phyloP scores from a whole-genome alignment of 2,329 filamentous ascomycete species.

The Drechslerella stenobrocha region DNA sequence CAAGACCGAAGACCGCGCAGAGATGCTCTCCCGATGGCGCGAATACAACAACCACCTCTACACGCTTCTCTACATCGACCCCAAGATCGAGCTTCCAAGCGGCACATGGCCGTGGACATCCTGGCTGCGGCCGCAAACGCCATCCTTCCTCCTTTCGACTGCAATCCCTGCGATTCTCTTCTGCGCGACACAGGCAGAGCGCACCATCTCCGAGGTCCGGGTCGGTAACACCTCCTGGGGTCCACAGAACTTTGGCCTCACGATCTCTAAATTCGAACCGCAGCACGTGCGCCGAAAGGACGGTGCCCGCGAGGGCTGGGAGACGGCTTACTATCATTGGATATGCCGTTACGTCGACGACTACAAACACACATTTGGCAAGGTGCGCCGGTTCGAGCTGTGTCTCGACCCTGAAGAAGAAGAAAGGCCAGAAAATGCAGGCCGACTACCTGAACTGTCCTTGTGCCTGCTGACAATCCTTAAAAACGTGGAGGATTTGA shows the following conservation, averaged over 20 bases:
- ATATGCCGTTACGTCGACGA: constrained; percentile 35
- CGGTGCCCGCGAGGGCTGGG: constrained; percentile 17
- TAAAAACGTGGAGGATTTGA: constrained; percentile 36
- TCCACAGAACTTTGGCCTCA: constrained; percentile 24
- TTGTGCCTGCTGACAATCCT: constrained; percentile 29
- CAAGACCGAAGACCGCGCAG: constrained; percentile 15
- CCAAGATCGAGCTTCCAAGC: constrained; percentile 24
- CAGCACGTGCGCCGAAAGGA: constrained; percentile 18
- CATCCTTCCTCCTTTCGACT: constrained; percentile 16
- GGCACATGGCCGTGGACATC: constrained; percentile 35
- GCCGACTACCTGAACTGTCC: constrained; percentile 11
- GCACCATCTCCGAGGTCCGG: constrained; percentile 21
- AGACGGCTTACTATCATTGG: constrained; percentile 31
- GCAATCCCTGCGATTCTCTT: constrained; percentile 35
- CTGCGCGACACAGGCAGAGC: constrained; percentile 30
- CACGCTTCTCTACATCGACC: constrained; percentile 32
- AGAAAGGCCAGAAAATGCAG: constrained; percentile 3
- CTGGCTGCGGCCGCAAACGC: constrained; percentile 26
- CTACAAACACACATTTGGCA: constrained; percentile 31
- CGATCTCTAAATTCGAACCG: constrained; percentile 28
- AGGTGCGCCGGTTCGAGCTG: constrained; percentile 29
- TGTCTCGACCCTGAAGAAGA: constrained; percentile 32
- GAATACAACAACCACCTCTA: constrained; percentile 40
- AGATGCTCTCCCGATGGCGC: constrained; percentile 23
- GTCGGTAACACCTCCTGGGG: constrained; percentile 32